phyloP scores from a whole-genome alignment of 2,329 filamentous ascomycete genomes.

The Sclerotinia sclerotiorum region DNA sequence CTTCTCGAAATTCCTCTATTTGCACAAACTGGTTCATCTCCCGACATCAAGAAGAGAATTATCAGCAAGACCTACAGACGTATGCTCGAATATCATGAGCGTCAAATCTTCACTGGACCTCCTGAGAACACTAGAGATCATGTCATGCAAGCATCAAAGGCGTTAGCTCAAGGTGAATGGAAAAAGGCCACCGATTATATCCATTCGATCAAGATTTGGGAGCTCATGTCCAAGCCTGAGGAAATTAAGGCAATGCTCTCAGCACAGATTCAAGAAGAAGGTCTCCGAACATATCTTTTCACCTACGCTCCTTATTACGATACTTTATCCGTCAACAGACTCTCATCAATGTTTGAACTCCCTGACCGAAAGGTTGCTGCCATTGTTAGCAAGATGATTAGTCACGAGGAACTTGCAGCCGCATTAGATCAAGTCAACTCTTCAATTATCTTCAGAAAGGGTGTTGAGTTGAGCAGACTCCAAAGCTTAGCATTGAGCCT shows the following conservation, averaged over 20 bases:
- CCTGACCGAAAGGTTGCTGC: slow-evolving; percentile 87
- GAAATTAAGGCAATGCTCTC: slow-evolving; percentile 97
- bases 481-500: slow-evolving; percentile 93
- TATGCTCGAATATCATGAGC: slow-evolving; percentile 99
- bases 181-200: slow-evolving; percentile 94
- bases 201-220: slow-evolving; percentile 99
- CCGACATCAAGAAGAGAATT: slow-evolving; percentile 93
- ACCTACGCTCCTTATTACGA: slow-evolving; percentile 99
- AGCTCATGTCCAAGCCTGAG: slow-evolving; percentile 87
- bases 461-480: slow-evolving; percentile 92
- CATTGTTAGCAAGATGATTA: slow-evolving; percentile 98
- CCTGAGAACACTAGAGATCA: slow-evolving; percentile 99
- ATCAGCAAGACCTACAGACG: slow-evolving; percentile 99
- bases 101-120: slow-evolving; percentile 97
- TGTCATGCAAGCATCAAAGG: slow-evolving; percentile 98
- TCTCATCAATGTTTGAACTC: slow-evolving; percentile 94
- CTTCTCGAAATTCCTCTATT: slow-evolving; percentile 96
- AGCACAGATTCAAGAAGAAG: slow-evolving; percentile 98
- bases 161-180: slow-evolving; percentile 95
- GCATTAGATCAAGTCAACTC: slow-evolving; percentile 97
- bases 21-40: slow-evolving; percentile 93
- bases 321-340: slow-evolving; percentile 81
- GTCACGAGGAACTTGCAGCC: slow-evolving; percentile 94
- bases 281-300: slow-evolving; percentile 96
- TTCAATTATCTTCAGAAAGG: slow-evolving; percentile 98